These are phyloP conservation scores for Yarrowia sp. DNA, from an alignment of 805 yeast species.

Conservation along the genomic window DNA sequence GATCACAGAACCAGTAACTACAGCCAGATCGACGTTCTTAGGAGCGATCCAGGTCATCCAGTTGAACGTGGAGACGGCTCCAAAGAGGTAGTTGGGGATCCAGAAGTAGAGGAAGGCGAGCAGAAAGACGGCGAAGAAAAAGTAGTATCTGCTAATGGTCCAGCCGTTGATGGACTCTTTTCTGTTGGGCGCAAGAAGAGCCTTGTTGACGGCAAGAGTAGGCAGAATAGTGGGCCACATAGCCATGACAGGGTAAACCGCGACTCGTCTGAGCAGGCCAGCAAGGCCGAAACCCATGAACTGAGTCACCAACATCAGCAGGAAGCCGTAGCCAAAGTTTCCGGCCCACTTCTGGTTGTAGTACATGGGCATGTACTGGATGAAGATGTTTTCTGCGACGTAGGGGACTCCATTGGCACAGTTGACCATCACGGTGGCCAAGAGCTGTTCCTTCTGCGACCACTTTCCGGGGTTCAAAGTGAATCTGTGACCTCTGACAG, in stretches of 20 bases:
- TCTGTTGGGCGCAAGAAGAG: neutral
- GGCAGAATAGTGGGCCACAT: neutral
- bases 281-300: neutral
- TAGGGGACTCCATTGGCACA: neutral
- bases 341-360: neutral
- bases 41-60: slow-evolving; percentile 58
- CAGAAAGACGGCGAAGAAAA: slow-evolving; percentile 46
- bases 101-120: slow-evolving; percentile 56
- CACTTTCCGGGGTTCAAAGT: neutral
- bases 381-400: neutral
- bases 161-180: slow-evolving; percentile 45
- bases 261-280: neutral
- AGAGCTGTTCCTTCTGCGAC: neutral
- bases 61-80: slow-evolving; percentile 58
- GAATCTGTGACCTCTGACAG: neutral
- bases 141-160: slow-evolving; percentile 49
- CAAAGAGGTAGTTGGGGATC: slow-evolving; percentile 65
- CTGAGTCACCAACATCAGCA: neutral
- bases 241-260: neutral
- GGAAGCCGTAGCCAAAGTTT: neutral
- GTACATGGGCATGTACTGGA: neutral
- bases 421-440: neutral
- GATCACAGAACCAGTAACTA: slow-evolving; percentile 44
- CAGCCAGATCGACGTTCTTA: slow-evolving; percentile 48
- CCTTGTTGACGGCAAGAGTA: neutral